Percentiles rank a stretch among this genome's conserved stretches.
These are phyloP conservation scores for Rhynchosporium secalis DNA, from an alignment of 2,329 filamentous ascomycete species.

Conservation along the genomic window DNA sequence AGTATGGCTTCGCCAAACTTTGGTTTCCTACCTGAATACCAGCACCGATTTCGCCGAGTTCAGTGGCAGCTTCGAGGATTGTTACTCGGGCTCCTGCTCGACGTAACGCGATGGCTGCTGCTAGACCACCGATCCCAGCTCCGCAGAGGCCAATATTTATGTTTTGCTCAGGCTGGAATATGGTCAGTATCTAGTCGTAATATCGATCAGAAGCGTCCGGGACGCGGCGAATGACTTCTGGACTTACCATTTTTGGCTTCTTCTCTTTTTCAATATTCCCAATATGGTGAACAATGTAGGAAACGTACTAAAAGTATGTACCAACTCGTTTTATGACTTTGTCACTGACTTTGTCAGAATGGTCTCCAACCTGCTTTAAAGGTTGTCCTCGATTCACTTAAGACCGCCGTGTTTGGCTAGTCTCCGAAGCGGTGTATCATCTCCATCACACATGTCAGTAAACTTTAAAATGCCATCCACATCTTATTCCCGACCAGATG, in stretches of 20 bases:
- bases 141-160: constrained; percentile 37
- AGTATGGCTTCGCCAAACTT: not conserved
- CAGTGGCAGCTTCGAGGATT: constrained; percentile 30
- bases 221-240: not conserved
- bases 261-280: not conserved
- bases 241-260: not conserved
- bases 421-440: too few species aligned
- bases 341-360: too few species aligned
- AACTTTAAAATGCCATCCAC: too few species aligned
- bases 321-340: too few species aligned
- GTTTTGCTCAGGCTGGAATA: not conserved
- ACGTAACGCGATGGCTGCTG: constrained; percentile 38
- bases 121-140: constrained; percentile 40
- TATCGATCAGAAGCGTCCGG: not conserved
- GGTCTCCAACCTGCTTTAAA: too few species aligned
- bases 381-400: too few species aligned
- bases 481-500: not conserved
- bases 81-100: constrained; percentile 35
- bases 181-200: not conserved
- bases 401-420: too few species aligned
- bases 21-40: constrained; percentile 19
- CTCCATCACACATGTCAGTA: too few species aligned
- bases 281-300: not conserved
- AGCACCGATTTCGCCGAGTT: constrained; percentile 36
- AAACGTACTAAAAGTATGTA: not conserved